These are phyloP conservation scores for Pterocarpus santalinus DNA, from an alignment of 306 rosid species.

Conservation along the genomic window DNA sequence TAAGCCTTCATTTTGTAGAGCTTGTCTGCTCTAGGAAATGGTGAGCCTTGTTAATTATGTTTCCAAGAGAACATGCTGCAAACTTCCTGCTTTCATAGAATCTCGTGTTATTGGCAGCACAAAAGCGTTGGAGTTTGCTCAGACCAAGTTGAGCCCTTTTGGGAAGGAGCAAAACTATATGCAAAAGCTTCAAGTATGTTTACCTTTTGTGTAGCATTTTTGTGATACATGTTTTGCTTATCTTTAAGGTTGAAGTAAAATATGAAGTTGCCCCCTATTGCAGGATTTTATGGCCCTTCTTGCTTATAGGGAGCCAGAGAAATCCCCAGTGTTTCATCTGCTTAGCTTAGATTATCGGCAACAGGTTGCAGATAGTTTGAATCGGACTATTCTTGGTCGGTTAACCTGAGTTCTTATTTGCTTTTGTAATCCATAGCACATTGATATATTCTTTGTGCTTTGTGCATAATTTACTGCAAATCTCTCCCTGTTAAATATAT, in stretches of 20 bases:
- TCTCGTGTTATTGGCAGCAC: constrained; percentile 81
- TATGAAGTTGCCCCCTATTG: constrained; percentile 30
- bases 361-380: constrained; percentile 80
- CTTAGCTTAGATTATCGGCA: constrained; percentile 80
- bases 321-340: constrained; percentile 87
- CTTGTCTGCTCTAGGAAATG: constrained; percentile 81
- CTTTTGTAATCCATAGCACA: too few relatives aligned
- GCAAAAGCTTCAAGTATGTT: constrained; percentile 73
- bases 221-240: not conserved
- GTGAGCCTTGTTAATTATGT: constrained; percentile 58
- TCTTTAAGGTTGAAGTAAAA: constrained; percentile 1
- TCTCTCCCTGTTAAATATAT: not conserved
- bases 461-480: constrained; percentile 8
- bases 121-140: constrained; percentile 95
- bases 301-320: constrained; percentile 93
- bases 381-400: constrained; percentile 87
- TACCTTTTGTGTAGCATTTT: not conserved
- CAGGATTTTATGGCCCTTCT: constrained; percentile 91
- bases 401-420: constrained; percentile 43
- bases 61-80: constrained; percentile 17
- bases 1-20: constrained; percentile 93
- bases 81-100: constrained; percentile 38
- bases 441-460: too few relatives aligned
- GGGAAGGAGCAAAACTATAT: constrained; percentile 71
- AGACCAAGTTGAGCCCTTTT: constrained; percentile 73